Base-by-base conservation (phyloP, 2,329 filamentous ascomycete species). In the Aureobasidium sp. region DNA sequence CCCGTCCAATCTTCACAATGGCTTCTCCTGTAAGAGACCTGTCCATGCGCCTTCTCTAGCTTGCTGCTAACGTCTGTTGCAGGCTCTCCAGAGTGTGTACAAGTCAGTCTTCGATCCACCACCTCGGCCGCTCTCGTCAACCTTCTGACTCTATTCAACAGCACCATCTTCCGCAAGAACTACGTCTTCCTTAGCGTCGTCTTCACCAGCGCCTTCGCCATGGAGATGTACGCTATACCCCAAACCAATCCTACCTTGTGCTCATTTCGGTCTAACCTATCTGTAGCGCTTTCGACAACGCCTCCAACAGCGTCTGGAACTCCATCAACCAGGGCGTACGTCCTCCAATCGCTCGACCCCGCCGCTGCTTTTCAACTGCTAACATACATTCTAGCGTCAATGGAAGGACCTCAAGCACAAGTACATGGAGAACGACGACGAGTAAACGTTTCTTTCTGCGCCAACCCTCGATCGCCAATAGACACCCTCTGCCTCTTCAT, bases 341-440 rank as follows among this genome's bases (percentile, higher is more conserved):
- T 87, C 39, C 15, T n/a, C 7, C 4, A 20, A 15, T 23, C 2
- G 5, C n/a, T 17, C 15, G 8, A 6, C 12, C 12, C 27, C 29
- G 37, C 8, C 27, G 23, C 36, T 10, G 8, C 6, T n/a, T 23
- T 44, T 15, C 26, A 9, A 46, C 17, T 32, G 65, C 73, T 74
- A 66, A 75, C 67, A 29, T 0, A n/a, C 3, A n/a, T 12, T 23
- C 63, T 73, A 97, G 93, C 91, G 93, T 73, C 93, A 97, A 95
- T 97, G 94, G 94, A 97, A 97, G 85, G 94, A 99, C 77, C 97
- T 99, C 82, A 93, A 95, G 80, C 80, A 87, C 77, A 87, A 84
- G 78, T 99, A 96, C 78, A 77, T 96, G 72, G 64, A 62, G 68
- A 65, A 47, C n/a, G 73, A 89, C 78, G 82, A 82, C 64, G 84